Evolutionary conservation across 176 grass and related monocot genomes (phyloP), one percentile per base, ranked within the genome.

Genomic region (Rhipidocladum racemiflorum): DNA sequence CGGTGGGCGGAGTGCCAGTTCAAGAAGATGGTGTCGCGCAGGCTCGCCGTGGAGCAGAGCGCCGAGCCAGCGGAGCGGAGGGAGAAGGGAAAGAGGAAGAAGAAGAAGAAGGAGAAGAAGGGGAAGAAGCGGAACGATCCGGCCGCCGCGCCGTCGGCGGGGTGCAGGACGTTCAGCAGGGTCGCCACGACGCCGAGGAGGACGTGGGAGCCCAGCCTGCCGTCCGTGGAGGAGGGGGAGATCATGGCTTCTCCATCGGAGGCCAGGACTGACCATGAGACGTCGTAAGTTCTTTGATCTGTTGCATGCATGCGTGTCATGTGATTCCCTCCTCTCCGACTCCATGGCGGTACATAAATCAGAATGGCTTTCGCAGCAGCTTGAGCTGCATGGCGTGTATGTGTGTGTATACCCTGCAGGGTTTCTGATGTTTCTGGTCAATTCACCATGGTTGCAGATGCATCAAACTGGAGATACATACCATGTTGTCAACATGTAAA

Each of bases 141-240:
- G 68, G 5, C 36, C n/a, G 12, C 4, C 7, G 7, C 42, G 25
- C 11, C 84, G 7, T 15, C 7, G 4, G 1, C 25, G 20, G 20
- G 25, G 18, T 23, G 13, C 6, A 35, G 51, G 21, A 35, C 10
- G 15, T 38, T 28, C 13, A 24, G 34, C 39, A n/a, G 45, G 11
- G 4, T 2, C 3, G 53, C 67, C 15, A n/a, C 49, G 21, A 18
- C 44, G 34, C 21, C 45, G 54, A 55, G 68, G 72, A 66, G 64
- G 55, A n/a, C 42, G 8, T 93, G 91, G 91, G 75, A 88, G 51
- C 91, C 91, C 12, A 80, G 68, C 43, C 88, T 93, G 35, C 71
- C 88, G 59, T 38, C 88, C 0, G 88, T 93, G 35, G 18, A 30
- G 32, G 91, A 89, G 70, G 87, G 87, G 54, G 36, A 62, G 11